Evolutionary conservation across 2,329 filamentous ascomycete genomes (phyloP), one percentile per base, ranked within the genome.

Genomic region (Massarina eburnea): DNA sequence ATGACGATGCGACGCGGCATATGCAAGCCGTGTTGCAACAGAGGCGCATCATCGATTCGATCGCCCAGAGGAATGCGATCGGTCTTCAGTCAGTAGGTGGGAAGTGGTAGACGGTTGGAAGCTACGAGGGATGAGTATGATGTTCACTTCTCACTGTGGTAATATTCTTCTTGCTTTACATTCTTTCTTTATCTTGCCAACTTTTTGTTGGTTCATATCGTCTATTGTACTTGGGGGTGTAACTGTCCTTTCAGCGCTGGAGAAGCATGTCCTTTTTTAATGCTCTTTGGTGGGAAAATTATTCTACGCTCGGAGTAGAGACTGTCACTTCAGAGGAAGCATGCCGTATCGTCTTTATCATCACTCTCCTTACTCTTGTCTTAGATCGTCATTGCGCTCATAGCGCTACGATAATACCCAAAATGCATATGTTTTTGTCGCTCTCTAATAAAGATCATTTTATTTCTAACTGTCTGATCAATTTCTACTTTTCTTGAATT

Each of bases 181-280:
- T 39, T 39, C 4, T 39, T 39, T 39, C 22, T 24, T 39, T 39
- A 7, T 26, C 14, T 18, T 35, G 27, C 8, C 14, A 5, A 7
- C 15, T 38, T 24, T 12, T 38, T 21, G 35, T 19, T 24, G 35
- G 35, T 24, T 22, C 20, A 38, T 24, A 38, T 38, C 26, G 35
- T 15, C n/a, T 24, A 14, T 22, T 38, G n/a, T 20, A 8, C 10
- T 14, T 12, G 34, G 18, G 20, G 35, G 8, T 9, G 12, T 4
- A 3, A 38, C 35, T 38, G 17, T 38, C 35, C 10, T 38, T 38
- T 38, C 10, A 26, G 35, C 35, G 21, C 20, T 7, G 20, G 34
- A 14, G 19, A 38, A 38, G 35, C 22, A 24, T 38, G 20, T 38
- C n/a, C 22, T 38, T 38, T 24, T 38, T 14, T 29, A n/a, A n/a